Conservation (phyloP, 2,329 filamentous ascomycete species). For the Amauroascus niger region DNA sequence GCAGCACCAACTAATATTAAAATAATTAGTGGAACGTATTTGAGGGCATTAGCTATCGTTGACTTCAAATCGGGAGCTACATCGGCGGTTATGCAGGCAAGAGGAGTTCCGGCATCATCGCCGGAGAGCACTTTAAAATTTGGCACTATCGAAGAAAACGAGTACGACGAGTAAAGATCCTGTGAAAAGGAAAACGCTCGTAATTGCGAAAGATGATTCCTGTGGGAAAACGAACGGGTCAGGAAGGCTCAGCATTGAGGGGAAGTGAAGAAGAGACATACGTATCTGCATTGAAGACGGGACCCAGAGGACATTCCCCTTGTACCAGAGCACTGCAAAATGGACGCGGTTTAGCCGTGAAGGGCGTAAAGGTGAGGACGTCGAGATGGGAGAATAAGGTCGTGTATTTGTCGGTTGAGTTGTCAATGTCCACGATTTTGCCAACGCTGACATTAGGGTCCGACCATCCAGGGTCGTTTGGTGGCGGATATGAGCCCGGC, state of each 20-base stretch:
- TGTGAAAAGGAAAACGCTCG: conserved; percentile 65
- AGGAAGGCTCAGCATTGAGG: background rate
- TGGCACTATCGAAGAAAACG: conserved; percentile 70
- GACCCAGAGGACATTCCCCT: conserved; percentile 62
- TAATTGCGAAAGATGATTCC: conserved; percentile 44
- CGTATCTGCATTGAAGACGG: conserved; percentile 55
- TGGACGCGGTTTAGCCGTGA: conserved; percentile 40
- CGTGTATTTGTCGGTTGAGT: conserved; percentile 52
- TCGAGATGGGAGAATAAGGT: conserved; percentile 64
- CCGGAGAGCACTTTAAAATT: conserved; percentile 68
- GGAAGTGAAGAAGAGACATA: conserved; percentile 25
- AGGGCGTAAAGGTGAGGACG: conserved; percentile 69
- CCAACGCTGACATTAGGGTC: conserved; percentile 54
- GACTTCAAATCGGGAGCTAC: conserved; percentile 74
- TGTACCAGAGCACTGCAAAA: conserved; percentile 60
- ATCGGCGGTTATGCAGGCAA: conserved; percentile 73
- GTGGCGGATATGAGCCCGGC: conserved; percentile 49
- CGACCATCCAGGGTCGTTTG: conserved; percentile 51
- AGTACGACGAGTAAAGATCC: conserved; percentile 70
- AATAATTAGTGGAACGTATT: conserved; percentile 67
- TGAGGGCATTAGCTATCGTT: conserved; percentile 57
- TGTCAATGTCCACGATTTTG: conserved; percentile 63
- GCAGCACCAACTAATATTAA: conserved; percentile 71
- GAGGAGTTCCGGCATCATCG: conserved; percentile 50
- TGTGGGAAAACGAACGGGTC: conserved; percentile 13